Evolutionary conservation across 352 stramenopile genomes (phyloP), one percentile per base, ranked within the genome.

Genomic region (Globisporangium cederbergense): DNA sequence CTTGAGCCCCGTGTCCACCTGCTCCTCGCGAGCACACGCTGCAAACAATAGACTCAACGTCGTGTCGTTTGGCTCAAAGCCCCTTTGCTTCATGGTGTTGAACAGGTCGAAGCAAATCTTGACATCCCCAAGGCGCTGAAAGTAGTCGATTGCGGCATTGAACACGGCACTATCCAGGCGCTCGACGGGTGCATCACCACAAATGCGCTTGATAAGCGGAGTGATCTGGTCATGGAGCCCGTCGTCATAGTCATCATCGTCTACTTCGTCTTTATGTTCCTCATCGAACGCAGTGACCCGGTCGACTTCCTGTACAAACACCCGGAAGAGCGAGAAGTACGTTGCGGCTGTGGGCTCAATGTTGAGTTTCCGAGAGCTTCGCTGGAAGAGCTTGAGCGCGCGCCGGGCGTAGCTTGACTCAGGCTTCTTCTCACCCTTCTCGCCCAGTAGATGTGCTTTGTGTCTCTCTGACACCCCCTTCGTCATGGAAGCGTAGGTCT

Each of bases 141-240:
- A 85, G 53, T 76, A 89, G 57, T 90, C 82, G 45, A 93, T 77
- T 2, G 72, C 82, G 28, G 82, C 77, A 60, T 91, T 91, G 38
- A 86, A 82, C 30, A 90, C 84, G 18, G 73, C 75, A 14, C 72
- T 52, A 18, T 86, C 73, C 22, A 93, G 47, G 16, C 64, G 67
- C 13, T 66, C 34, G 4, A 64, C 9, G 0, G 77, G 72, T 10
- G 76, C 75, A 18, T 82, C 71, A 28, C 58, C 67, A 34, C 82
- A 93, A 8, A 81, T 77, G 7, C 60, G 71, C 34, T 75, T 74
- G 45, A 93, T 75, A 40, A 83, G 65, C 51, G 45, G 7, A 71
- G 55, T 9, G 70, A 70, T 52, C 51, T 53, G 51, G 10, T 54
- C 6, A 22, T 51, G 34, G 43, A 78, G 79, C 54, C 64, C 74